Evolutionary conservation across 73 alveolate genomes (phyloP).

Genomic region (Uronychia setigera): DNA sequence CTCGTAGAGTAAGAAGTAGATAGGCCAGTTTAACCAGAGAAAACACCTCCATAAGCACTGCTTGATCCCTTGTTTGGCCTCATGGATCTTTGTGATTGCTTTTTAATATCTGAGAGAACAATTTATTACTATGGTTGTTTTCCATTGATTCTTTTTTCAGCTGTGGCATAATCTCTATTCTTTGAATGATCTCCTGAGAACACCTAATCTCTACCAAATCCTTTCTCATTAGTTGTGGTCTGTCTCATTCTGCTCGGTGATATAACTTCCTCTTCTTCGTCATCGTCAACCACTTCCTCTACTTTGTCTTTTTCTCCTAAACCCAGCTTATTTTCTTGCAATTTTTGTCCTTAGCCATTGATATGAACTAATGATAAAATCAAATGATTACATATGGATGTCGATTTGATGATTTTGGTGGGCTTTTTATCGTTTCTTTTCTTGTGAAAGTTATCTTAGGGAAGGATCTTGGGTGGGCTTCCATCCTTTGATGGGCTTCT

Average conservation of each 20-base stretch:
- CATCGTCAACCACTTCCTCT: neutral
- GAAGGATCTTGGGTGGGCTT: neutral
- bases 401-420: neutral
- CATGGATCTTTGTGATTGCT: neutral
- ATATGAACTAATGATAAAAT: neutral
- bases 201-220: neutral
- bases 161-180: neutral
- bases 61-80: neutral
- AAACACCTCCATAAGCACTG: neutral
- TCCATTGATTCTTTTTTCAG: too few species aligned
- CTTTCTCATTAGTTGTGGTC: neutral
- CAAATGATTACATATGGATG: neutral
- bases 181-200: neutral
- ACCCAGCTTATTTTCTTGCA: too few species aligned
- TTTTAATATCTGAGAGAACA: neutral
- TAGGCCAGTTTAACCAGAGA: neutral
- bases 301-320: neutral
- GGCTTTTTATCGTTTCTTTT: neutral
- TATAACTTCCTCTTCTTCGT: neutral
- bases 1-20: neutral
- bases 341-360: neutral
- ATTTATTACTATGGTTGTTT: too few species aligned
- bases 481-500: neutral
- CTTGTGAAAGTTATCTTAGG: neutral
- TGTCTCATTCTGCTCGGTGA: neutral